Evolutionary conservation across 2,329 filamentous ascomycete species (phyloP), one percentile per base, ranked within the genome.

Genomic region (Fusarium acutatum): DNA sequence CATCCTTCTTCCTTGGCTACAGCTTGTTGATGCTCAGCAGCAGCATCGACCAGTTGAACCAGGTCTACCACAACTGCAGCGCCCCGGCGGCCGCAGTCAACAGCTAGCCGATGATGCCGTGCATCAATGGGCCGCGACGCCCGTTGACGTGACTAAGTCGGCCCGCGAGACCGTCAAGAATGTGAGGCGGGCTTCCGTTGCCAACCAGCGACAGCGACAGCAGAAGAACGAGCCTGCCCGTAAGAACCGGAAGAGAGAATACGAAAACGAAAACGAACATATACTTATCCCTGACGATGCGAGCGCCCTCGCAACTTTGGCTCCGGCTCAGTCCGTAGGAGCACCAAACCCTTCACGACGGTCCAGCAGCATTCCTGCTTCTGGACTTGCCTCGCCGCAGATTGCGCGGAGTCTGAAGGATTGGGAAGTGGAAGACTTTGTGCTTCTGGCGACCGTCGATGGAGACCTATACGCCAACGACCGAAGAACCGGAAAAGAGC

Each of bases 341-440:
- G 95, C 95, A 94, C 94, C 93, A 90, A 84, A 77, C 84, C 84
- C 90, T 90, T 90, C 91, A 90, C 88, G 90, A 90, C 80, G 81
- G 82, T 82, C 86, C 81, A 86, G 87, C 82, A 89, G 88, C 85
- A 88, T 88, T 81, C 84, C 83, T 74, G 82, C 88, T 82, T 87
- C 88, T 82, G 91, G 91, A 79, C 87, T 93, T 84, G 89, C 92
- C 87, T 92, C 93, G 93, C 93, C 92, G 92, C 92, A 94, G 82
- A 88, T 89, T 93, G 96, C 95, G 95, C 95, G 96, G 91, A 97
- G 93, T 88, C 88, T 98, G 90, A 93, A 95, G 90, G 96, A 98
- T 87, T 98, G 96, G 96, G 94, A 98, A 93, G 95, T 98, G 86
- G 96, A 98, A 94, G 95, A 98, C 88, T 97, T 98, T 90, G 94